Conservation (phyloP, 2,329 filamentous ascomycete species). For the Colletotrichum simmondsii region DNA sequence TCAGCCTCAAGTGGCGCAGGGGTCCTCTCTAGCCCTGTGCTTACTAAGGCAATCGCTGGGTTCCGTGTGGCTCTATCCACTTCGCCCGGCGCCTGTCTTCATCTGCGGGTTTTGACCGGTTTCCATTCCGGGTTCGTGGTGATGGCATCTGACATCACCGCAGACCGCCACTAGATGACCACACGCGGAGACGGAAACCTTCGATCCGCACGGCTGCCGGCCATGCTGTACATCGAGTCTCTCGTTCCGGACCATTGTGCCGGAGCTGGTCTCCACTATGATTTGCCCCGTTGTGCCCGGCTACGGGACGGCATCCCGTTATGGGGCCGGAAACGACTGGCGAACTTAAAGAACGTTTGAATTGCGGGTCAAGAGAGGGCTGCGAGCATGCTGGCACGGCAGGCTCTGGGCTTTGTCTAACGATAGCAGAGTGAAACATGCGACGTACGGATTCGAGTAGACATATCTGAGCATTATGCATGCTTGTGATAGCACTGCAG, state of each 20-base stretch:
- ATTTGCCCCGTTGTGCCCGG: neutral
- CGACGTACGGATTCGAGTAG: too few species aligned
- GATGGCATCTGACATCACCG: constrained; percentile 16
- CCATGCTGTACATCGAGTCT: neutral
- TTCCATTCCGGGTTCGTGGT: neutral
- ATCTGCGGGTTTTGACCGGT: neutral
- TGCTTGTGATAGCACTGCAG: too few species aligned
- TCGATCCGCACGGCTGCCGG: neutral
- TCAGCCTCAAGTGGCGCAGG: constrained; percentile 19
- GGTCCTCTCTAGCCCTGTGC: neutral
- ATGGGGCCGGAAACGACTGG: neutral
- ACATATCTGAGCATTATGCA: too few species aligned
- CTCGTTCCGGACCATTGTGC: neutral
- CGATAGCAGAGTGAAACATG: too few species aligned
- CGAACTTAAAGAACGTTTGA: neutral
- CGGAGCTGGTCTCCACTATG: neutral
- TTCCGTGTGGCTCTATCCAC: neutral
- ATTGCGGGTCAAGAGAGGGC: too few species aligned
- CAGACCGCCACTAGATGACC: neutral
- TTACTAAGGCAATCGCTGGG: neutral
- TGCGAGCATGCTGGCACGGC: neutral
- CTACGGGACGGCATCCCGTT: neutral
- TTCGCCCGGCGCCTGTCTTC: neutral
- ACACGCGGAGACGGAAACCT: neutral
- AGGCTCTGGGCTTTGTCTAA: too few species aligned